These are phyloP conservation scores for Vitis hybrid DNA, from an alignment of 177 flowering plant species.

Conservation along the genomic window DNA sequence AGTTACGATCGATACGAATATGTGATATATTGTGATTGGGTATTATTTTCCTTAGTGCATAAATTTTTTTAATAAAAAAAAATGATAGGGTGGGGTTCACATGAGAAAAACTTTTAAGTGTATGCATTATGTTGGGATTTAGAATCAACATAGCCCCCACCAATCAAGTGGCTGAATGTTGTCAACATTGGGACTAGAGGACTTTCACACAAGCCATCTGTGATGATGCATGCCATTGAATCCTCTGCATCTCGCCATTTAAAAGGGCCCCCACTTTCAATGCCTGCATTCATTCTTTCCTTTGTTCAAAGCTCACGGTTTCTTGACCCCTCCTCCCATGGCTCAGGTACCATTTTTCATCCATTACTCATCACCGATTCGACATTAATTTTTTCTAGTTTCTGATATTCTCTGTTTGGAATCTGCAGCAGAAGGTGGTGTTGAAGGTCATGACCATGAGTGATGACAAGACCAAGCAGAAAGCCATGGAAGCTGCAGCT, in stretches of 20 bases:
- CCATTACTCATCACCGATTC: not conserved
- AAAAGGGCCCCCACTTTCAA: conserved; percentile 1
- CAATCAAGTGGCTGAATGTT: too few species aligned
- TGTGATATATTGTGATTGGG: too few species aligned
- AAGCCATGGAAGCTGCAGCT: conserved; percentile 82
- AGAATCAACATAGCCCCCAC: too few species aligned
- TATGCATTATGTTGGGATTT: too few species aligned
- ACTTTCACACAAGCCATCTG: too few species aligned
- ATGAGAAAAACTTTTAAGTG: too few species aligned
- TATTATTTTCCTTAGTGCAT: too few species aligned
- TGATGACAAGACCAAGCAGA: conserved; percentile 82
- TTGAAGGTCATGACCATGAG: conserved; percentile 72
- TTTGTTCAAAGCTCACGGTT: not conserved
- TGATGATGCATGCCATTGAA: not conserved
- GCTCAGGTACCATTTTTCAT: conserved; percentile 17
- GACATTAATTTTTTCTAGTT: not conserved
- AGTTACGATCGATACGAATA: too few species aligned
- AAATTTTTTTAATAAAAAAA: too few species aligned
- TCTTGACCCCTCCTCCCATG: conserved; percentile 3
- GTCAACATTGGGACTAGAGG: too few species aligned
- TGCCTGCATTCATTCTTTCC: not conserved
- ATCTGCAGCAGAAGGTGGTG: conserved; percentile 61
- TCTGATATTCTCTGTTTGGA: not conserved
- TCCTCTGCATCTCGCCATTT: conserved; percentile 5
- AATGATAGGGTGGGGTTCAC: too few species aligned